Percentiles rank a stretch among this genome's conserved stretches.
Evolutionary conservation across 176 grass and related monocot species (phyloP).

Genomic region (Leersia perrieri): DNA sequence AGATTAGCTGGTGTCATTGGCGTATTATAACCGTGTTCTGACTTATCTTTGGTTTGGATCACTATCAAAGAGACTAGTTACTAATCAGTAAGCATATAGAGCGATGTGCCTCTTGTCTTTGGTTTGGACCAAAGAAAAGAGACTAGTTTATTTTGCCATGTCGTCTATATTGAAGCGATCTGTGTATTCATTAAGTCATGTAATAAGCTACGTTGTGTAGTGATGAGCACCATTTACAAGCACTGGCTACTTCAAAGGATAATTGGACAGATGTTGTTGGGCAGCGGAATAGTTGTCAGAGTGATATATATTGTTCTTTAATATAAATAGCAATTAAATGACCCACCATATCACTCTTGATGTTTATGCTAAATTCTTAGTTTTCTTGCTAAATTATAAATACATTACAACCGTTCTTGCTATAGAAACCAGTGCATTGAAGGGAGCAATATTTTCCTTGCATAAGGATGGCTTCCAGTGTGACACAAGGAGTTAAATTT

Average conservation of each 20-base stretch:
- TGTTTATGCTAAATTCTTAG: not conserved
- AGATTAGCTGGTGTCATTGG: not conserved
- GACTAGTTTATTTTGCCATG: not conserved
- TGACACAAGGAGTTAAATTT: not conserved
- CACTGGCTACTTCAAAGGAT: not conserved
- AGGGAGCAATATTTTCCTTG: not conserved
- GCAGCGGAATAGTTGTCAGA: not conserved
- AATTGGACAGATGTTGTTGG: not conserved
- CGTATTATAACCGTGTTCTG: not conserved
- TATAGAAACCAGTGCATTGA: not conserved
- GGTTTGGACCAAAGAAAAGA: not conserved
- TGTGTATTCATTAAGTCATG: not conserved
- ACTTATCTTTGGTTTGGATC: not conserved
- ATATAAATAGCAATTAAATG: slow-evolving; percentile 9
- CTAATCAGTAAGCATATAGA: not conserved
- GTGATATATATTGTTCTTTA: slow-evolving; percentile 6
- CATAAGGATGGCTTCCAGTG: not conserved
- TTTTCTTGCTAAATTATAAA: not conserved
- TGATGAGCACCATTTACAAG: slow-evolving; percentile 6
- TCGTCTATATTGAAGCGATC: not conserved
- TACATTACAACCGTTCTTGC: no score
- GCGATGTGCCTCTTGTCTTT: no score
- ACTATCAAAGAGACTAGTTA: not conserved
- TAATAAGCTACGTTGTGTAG: not conserved
- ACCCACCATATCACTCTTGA: not conserved